Base-by-base conservation (phyloP, 2,329 filamentous ascomycete genomes). In the Lachnellula cervina region DNA sequence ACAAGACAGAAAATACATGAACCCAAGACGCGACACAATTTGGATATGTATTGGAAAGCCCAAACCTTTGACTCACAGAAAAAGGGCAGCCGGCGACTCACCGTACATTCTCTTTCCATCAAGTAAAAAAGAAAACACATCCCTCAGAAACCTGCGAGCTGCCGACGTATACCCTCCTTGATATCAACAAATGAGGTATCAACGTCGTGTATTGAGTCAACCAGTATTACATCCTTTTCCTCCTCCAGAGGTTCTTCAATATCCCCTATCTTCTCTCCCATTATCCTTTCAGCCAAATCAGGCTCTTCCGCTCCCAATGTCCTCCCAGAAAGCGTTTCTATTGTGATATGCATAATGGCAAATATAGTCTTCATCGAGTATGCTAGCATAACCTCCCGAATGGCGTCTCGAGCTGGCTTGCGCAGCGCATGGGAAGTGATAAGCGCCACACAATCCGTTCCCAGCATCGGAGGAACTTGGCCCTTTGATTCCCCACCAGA, bases 311-410 rank as follows among this genome's bases (percentile, higher is more conserved):
- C 55, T 17, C 55, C 55, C 21, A 58, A 38, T 6, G 55, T 54
- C 51, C 55, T 54, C 43, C 55, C 55, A 54, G 42, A 51, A 35
- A 58, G 37, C 9, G 55, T 54, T 23, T 58, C 55, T 32, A 48
- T 54, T 13, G 55, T 49, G 32, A 58, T 52, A 2, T 58, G 42
- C 48, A 58, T 19, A 28, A 58, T 54, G 9, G 54, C 55, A 51
- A 57, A 57, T 17, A 54, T 53, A 3, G 32, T 7, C 17, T 50
- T 46, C 19, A 53, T 37, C 23, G 38, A 37, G 6, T 46, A 19
- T 16, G 16, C 51, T 17, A 50, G 25, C 51, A 57, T 50, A 19
- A 57, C 46, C 40, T 50, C 40, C 43, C 50, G 38, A 44, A 57
- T 51, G 5, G 55, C 55, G 47, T 57, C 55, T 49, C 55, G 45